phyloP scores from a whole-genome alignment of 805 yeast species.

The Spathaspora hagerdaliae region DNA sequence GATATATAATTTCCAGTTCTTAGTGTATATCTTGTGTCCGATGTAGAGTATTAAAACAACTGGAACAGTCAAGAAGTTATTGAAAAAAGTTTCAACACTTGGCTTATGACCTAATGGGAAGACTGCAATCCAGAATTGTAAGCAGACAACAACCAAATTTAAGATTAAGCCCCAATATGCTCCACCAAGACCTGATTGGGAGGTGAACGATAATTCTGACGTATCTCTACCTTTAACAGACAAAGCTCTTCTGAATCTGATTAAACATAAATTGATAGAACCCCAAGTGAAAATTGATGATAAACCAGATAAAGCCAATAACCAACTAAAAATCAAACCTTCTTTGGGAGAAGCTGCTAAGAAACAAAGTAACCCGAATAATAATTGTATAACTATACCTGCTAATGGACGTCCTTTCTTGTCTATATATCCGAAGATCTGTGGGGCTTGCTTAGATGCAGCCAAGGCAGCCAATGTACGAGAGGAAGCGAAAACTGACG shows the following conservation, averaged over 20 bases:
- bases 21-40: conserved; percentile 23
- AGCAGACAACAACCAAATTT: conserved; percentile 47
- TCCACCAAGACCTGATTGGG: conserved; percentile 53
- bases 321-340: conserved; percentile 59
- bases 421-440: conserved; percentile 56
- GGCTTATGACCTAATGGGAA: conserved; percentile 48
- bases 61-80: conserved; percentile 31
- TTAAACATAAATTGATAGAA: conserved; percentile 54
- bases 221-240: conserved; percentile 48
- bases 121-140: conserved; percentile 65
- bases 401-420: conserved; percentile 64
- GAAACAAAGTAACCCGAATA: conserved; percentile 60
- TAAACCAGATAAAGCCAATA: conserved; percentile 58
- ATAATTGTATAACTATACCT: conserved; percentile 47
- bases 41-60: conserved; percentile 27
- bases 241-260: conserved; percentile 58
- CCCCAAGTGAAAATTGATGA: conserved; percentile 64
- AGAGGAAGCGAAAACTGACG: conserved; percentile 65
- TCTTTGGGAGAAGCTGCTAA: conserved; percentile 55
- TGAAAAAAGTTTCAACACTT: conserved; percentile 27
- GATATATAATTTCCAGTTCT: conserved; percentile 23
- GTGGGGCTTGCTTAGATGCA: conserved; percentile 60
- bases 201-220: conserved; percentile 49
- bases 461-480: conserved; percentile 64
- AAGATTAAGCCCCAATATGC: conserved; percentile 49